phyloP scores from a whole-genome alignment of 208 protist genomes.

The Acanthamoeba triangularis region DNA sequence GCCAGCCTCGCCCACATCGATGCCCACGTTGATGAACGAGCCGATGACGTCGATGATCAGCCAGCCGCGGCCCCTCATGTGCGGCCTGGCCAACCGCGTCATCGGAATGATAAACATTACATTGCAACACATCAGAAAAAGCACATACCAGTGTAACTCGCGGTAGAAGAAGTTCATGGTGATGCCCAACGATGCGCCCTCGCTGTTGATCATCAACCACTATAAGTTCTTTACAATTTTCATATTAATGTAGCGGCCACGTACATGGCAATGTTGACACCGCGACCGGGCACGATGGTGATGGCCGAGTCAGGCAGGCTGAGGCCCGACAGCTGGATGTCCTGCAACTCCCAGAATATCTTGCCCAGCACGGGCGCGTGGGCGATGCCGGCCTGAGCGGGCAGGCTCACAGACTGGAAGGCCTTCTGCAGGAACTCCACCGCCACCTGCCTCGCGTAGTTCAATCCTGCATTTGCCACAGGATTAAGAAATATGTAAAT shows the following conservation, averaged over 20 bases:
- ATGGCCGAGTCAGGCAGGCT: not conserved
- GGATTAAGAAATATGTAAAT: no score
- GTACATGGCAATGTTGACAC: not conserved
- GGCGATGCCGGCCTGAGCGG: not conserved
- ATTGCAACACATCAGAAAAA: no score
- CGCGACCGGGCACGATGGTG: not conserved
- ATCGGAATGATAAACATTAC: no score
- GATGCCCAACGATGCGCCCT: no score
- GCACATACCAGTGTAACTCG: no score
- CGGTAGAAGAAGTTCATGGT: no score
- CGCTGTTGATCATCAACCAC: no score
- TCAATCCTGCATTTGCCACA: no score
- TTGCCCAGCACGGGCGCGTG: not conserved
- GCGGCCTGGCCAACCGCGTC: not conserved
- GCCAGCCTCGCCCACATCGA: not conserved
- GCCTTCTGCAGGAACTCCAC: not conserved
- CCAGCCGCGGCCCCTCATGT: conserved; percentile 9
- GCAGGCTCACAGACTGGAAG: not conserved
- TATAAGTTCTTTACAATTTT: not conserved
- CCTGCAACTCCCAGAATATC: not conserved
- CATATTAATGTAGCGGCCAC: not conserved
- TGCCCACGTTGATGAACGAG: not conserved
- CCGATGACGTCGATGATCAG: not conserved
- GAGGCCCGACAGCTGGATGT: not conserved
- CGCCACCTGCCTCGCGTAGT: not conserved